Percentiles rank a stretch among this genome's conserved stretches.
These are phyloP conservation scores for Phytopythium ostracodes DNA, from an alignment of 352 stramenopile genomes.

Conservation along the genomic window DNA sequence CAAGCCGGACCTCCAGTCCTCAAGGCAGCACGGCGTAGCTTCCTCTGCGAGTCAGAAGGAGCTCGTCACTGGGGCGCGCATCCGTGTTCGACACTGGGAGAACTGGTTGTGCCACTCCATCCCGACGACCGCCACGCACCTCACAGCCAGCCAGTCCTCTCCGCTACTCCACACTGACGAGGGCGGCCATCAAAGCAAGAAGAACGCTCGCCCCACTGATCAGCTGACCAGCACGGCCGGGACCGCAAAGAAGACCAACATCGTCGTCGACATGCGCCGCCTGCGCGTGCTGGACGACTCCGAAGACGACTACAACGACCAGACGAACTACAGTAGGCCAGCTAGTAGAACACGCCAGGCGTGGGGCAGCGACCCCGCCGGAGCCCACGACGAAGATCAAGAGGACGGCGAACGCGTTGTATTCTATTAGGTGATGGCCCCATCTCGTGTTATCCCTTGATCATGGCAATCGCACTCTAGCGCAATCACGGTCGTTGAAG, in stretches of 20 bases:
- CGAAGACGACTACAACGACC: not conserved
- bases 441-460: too few species aligned
- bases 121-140: slow-evolving; percentile 2
- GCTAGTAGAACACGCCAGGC: not conserved
- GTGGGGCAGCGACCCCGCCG: not conserved
- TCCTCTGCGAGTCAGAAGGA: not conserved
- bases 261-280: slow-evolving; percentile 41
- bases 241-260: slow-evolving; percentile 26
- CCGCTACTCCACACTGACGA: slow-evolving; percentile 7
- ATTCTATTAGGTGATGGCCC: not conserved
- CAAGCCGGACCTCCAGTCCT: too few species aligned
- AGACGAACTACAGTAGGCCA: not conserved
- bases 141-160: slow-evolving; percentile 16
- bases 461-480: not conserved
- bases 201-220: not conserved
- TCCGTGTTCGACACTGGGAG: slow-evolving; percentile 34
- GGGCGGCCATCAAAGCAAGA: not conserved
- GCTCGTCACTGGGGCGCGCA: slow-evolving; percentile 12
- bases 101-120: slow-evolving; percentile 25
- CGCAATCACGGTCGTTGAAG: not conserved
- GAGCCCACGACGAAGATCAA: not conserved
- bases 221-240: not conserved
- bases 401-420: not conserved
- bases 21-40: not conserved
- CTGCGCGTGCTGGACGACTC: slow-evolving; percentile 20